A percentile compares a stretch with the other conserved stretches of the same genome.
phyloP scores from a whole-genome alignment of 1,284 basidiomycete species.

The Caloboletus firmus region DNA sequence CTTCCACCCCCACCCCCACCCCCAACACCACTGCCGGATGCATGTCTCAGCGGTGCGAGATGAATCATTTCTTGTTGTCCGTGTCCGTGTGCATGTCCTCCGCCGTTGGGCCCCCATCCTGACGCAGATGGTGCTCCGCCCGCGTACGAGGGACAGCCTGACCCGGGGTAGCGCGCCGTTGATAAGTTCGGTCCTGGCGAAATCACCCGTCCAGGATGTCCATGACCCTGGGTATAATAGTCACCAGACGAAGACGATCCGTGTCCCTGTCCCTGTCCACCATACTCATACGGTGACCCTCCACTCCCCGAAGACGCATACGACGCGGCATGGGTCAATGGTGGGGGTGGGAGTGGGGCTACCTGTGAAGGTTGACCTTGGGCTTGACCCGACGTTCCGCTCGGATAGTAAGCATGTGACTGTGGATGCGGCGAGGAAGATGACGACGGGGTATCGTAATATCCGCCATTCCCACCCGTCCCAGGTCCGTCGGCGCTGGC shows the following conservation, averaged over 20 bases:
- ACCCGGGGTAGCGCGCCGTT: slow-evolving; percentile 18
- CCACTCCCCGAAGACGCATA: slow-evolving; percentile 27
- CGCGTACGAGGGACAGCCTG: slow-evolving; percentile 14
- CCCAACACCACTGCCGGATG: slow-evolving; percentile 7
- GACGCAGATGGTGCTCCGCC: slow-evolving; percentile 3
- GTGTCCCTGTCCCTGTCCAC: slow-evolving; percentile 19
- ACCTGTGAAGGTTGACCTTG: slow-evolving; percentile 23
- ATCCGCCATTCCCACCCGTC: slow-evolving; percentile 17
- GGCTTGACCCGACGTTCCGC: slow-evolving; percentile 19
- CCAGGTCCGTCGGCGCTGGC: slow-evolving; percentile 12
- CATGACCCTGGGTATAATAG: slow-evolving; percentile 26
- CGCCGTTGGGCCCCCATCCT: slow-evolving; percentile 22
- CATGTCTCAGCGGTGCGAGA: slow-evolving; percentile 51
- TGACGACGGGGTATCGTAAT: slow-evolving; percentile 28
- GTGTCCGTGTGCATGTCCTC: slow-evolving; percentile 14
- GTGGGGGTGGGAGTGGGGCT: slow-evolving; percentile 13
- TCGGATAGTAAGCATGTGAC: slow-evolving; percentile 27
- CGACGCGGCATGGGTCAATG: slow-evolving; percentile 20
- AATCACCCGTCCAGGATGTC: slow-evolving; percentile 20
- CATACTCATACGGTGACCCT: slow-evolving; percentile 31
- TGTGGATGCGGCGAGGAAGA: slow-evolving; percentile 24
- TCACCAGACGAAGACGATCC: slow-evolving; percentile 24
- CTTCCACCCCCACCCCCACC: slow-evolving; percentile 3
- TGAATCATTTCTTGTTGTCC: slow-evolving; percentile 48
- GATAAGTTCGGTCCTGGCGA: slow-evolving; percentile 24